Percentiles rank a stretch among this genome's conserved stretches.
phyloP scores from a whole-genome alignment of 2,329 filamentous ascomycete genomes.

The Ceratocystis papillata region DNA sequence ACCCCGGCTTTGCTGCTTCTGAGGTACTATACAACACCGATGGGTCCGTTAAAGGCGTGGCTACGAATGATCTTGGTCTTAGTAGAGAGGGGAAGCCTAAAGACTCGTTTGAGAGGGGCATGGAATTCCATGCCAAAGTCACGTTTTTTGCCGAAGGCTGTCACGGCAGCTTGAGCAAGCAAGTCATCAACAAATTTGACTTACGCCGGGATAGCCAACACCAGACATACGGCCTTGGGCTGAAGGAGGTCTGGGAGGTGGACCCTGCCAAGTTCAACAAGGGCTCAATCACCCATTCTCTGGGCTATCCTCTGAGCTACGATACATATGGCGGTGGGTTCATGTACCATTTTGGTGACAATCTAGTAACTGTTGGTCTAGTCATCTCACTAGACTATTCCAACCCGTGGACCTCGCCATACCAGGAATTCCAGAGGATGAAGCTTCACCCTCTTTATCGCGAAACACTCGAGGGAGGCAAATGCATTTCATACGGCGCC shows the following conservation, averaged over 20 bases:
- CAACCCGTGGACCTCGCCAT: conserved; percentile 93
- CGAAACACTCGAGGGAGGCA: conserved; percentile 80
- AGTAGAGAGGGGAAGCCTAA: conserved; percentile 73
- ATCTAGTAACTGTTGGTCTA: conserved; percentile 81
- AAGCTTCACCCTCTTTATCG: conserved; percentile 93
- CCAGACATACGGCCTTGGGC: conserved; percentile 86
- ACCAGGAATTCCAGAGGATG: conserved; percentile 94
- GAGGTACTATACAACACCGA: conserved; percentile 81
- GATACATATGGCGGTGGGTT: conserved; percentile 96
- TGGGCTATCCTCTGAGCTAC: conserved; percentile 81
- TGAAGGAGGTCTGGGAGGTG: conserved; percentile 98
- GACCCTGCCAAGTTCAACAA: conserved; percentile 83
- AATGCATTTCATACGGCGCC: conserved; percentile 93
- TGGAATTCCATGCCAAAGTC: conserved; percentile 92
- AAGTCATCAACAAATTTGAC: conserved; percentile 89
- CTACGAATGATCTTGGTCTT: conserved; percentile 88
- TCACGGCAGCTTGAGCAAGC: conserved; percentile 89
- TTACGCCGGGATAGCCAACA: conserved; percentile 78
- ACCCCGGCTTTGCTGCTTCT: conserved; percentile 87
- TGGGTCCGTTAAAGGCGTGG: conserved; percentile 83
- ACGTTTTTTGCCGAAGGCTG: conserved; percentile 92
- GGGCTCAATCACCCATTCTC: conserved; percentile 74
- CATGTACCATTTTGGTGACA: conserved; percentile 99
- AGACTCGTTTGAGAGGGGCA: conserved; percentile 85
- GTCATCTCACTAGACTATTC: conserved; percentile 91